Evolutionary conservation across 2,329 filamentous ascomycete species (phyloP).

Genomic region (Trichoderma sp.): DNA sequence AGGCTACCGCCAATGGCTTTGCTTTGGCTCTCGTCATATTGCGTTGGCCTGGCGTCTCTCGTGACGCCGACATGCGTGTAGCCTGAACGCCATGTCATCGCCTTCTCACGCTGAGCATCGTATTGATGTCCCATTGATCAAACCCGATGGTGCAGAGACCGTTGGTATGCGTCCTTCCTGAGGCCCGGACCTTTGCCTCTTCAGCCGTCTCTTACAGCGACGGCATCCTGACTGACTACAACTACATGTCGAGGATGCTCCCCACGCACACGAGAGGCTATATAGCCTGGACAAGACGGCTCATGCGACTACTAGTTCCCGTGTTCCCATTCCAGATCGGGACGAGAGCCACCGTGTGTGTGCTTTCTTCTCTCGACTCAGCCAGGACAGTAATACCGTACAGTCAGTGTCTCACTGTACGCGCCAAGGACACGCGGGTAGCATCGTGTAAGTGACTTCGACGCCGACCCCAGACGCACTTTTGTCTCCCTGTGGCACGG

Average conservation of each 20-base stretch:
- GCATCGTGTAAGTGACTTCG: not conserved
- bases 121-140: not conserved
- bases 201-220: too few relatives aligned
- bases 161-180: not conserved
- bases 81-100: too few relatives aligned
- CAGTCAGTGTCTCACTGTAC: not conserved
- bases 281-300: not conserved
- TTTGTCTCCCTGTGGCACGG: not conserved
- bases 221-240: not conserved
- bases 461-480: not conserved
- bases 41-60: slow-evolving; percentile 2
- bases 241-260: not conserved
- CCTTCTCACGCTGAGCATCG: not conserved
- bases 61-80: not conserved
- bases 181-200: not conserved
- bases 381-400: not conserved
- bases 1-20: not conserved
- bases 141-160: too few relatives aligned
- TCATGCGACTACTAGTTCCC: not conserved
- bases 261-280: not conserved
- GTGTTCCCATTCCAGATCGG: not conserved
- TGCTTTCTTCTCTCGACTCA: not conserved
- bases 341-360: not conserved
- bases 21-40: not conserved
- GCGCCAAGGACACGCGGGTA: not conserved